A percentile compares a stretch with the other conserved stretches of the same genome.
phyloP scores from a whole-genome alignment of 2,329 filamentous ascomycete genomes.

The Rutstroemia sydowiana region DNA sequence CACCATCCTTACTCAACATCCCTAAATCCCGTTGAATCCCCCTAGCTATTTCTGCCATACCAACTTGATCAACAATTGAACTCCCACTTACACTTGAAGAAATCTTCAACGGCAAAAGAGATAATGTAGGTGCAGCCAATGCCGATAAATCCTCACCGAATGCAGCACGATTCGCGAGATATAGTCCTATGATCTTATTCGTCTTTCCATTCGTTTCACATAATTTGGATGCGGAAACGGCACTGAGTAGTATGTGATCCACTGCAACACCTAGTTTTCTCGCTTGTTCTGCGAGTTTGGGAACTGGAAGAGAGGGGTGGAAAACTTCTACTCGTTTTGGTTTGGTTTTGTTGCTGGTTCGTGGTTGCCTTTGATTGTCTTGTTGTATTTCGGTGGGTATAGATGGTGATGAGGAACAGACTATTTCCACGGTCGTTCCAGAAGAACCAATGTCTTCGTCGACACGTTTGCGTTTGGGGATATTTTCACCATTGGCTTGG shows the following conservation, averaged over 20 bases:
- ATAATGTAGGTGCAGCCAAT: slow-evolving; percentile 63
- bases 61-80: slow-evolving; percentile 34
- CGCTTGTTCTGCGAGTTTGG: slow-evolving; percentile 35
- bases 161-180: slow-evolving; percentile 69
- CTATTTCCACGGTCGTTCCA: no score
- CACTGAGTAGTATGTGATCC: slow-evolving; percentile 70
- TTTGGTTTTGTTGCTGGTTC: no score
- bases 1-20: slow-evolving; percentile 46
- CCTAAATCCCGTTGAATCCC: slow-evolving; percentile 62
- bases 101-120: slow-evolving; percentile 67
- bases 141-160: slow-evolving; percentile 40
- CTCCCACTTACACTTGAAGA: slow-evolving; percentile 21
- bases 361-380: no score
- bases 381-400: no score
- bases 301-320: slow-evolving; percentile 40
- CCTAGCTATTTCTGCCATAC: slow-evolving; percentile 46
- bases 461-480: no score
- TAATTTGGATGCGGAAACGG: slow-evolving; percentile 46
- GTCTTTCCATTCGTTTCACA: slow-evolving; percentile 8
- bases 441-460: no score
- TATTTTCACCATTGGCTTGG: no score
- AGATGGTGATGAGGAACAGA: no score
- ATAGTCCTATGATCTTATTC: slow-evolving; percentile 65
- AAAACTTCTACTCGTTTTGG: slow-evolving; percentile 40
- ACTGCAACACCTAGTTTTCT: slow-evolving; percentile 52